Evolutionary conservation across 139 green algal genomes (phyloP), one percentile per base, ranked within the genome.

Genomic region (Micractinium sp.): DNA sequence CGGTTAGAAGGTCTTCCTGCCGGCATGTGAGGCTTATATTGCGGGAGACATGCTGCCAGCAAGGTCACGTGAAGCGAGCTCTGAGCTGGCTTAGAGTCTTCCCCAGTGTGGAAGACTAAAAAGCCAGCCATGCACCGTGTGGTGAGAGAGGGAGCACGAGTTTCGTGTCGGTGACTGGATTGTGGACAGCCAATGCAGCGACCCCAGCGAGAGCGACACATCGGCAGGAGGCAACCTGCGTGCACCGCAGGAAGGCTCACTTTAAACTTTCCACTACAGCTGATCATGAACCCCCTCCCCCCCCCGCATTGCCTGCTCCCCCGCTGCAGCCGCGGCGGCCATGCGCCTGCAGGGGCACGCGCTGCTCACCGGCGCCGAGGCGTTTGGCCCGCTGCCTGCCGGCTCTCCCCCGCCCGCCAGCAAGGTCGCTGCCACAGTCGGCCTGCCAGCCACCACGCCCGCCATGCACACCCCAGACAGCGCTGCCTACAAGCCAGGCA

Each of bases 271-370:
- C n/a, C n/a, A n/a, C n/a, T n/a, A n/a, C n/a, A n/a, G n/a, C n/a
- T n/a, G n/a, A n/a, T n/a, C n/a, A n/a, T n/a, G n/a, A n/a, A n/a
- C 3, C 29, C 15, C 23, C 69, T 14, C 27, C 36, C 73, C 31
- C 33, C 27, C 33, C 15, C 33, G 7, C 33, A 0, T 31, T 80
- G 74, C 33, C 16, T 0, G 31, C 74, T 38, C 33, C 74, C 3
- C 27, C 16, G 74, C 33, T 29, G 74, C 74, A 80, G 67, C 73
- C 29, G 90, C 85, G 4, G 82, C 67, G 1, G 86, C 90, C n/a
- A 53, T 92, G 22, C 53, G 53, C 13, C 75, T 90, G 67, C 67
- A 91, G 38, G 86, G 80, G 16, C 33, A 89, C 2, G 85, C 81
- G 27, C 80, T 92, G n/a, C 33, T 89, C 19, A 39, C 35, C 2